Evolutionary conservation across 1,284 basidiomycete species (phyloP).

Genomic region (Anthracocystis walkeri): DNA sequence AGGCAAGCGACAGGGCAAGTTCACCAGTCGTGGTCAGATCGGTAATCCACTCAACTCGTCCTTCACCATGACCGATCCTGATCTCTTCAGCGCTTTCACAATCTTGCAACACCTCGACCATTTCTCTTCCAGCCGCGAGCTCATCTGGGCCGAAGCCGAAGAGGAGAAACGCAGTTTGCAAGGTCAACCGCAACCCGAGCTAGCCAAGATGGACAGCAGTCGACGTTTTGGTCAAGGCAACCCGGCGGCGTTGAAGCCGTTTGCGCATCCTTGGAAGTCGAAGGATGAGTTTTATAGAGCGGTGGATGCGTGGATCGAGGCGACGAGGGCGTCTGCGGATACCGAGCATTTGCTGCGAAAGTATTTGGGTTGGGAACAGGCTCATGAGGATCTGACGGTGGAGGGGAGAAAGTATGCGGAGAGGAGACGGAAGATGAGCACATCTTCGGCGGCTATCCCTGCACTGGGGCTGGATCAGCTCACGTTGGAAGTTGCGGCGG

Average conservation of each 20-base stretch:
- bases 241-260: slow-evolving; percentile 39
- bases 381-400: slow-evolving; percentile 50
- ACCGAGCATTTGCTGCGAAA: slow-evolving; percentile 36
- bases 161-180: slow-evolving; percentile 48
- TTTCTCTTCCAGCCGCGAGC: slow-evolving; percentile 35
- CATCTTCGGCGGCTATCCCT: slow-evolving; percentile 15
- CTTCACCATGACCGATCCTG: slow-evolving; percentile 39
- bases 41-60: slow-evolving; percentile 50
- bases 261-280: slow-evolving; percentile 48
- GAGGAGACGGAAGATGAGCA: slow-evolving; percentile 46
- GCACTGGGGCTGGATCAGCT: slow-evolving; percentile 20
- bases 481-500: slow-evolving; percentile 5
- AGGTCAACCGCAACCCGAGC: slow-evolving; percentile 14
- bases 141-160: slow-evolving; percentile 61
- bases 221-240: slow-evolving; percentile 37
- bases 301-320: slow-evolving; percentile 42
- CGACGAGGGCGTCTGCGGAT: slow-evolving; percentile 31
- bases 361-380: slow-evolving; percentile 51
- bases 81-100: slow-evolving; percentile 34
- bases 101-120: slow-evolving; percentile 29
- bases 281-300: slow-evolving; percentile 45
- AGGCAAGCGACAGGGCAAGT: slow-evolving; percentile 34
- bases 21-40: slow-evolving; percentile 50
- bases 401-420: slow-evolving; percentile 54
- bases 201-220: slow-evolving; percentile 19